Base-by-base conservation (phyloP, 2,329 filamentous ascomycete species). In the Penicillium fuscoglaucum region DNA sequence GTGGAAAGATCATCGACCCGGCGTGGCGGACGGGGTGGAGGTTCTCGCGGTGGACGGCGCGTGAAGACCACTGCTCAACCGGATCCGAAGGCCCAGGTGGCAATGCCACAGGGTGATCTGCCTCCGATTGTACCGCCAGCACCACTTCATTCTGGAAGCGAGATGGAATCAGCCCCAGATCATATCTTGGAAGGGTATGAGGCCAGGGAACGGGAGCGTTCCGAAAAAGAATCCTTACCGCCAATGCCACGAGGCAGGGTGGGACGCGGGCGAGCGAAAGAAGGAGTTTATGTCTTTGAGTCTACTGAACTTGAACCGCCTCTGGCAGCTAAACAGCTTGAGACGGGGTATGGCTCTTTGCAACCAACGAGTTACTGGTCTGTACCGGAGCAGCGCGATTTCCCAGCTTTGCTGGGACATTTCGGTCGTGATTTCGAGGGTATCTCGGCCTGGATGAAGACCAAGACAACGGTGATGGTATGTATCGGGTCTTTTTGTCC, bases 341-440 rank as follows among this genome's bases (percentile, higher is more conserved):
- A 74, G 52, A 61, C 63, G 35, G 70, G 69, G 3, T 78, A 77
- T 63, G 74, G 73, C 15, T 72, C 72, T 10, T 64, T 75, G 58
- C 76, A 78, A 52, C 76, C 79, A 31, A 80, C 78, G 5, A 82
- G 80, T 58, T 82, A 82, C 66, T 82, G 80, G 80, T 82, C 80
- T 59, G 80, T 82, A 17, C 78, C 78, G 13, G 80, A 82, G 62
- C 74, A 78, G 61, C 71, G 74, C 39, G 78, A 81, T 60, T 81
- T 82, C 58, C 75, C 76, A 2, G 71, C 73, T 15, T 65, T 81
- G 43, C 66, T 82, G 39, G 73, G 71, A 17, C 76, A 81, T 62
- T 82, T 78, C 68, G 80, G 80, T 21, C 75, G 72, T 31, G 76
- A 82, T 66, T 82, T 79, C 61, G 76, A 78, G 57, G 76, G 73